Evolutionary conservation across 2,329 filamentous ascomycete species (phyloP), one percentile per base, ranked within the genome.

Genomic region (Ramularia collo-cygni): DNA sequence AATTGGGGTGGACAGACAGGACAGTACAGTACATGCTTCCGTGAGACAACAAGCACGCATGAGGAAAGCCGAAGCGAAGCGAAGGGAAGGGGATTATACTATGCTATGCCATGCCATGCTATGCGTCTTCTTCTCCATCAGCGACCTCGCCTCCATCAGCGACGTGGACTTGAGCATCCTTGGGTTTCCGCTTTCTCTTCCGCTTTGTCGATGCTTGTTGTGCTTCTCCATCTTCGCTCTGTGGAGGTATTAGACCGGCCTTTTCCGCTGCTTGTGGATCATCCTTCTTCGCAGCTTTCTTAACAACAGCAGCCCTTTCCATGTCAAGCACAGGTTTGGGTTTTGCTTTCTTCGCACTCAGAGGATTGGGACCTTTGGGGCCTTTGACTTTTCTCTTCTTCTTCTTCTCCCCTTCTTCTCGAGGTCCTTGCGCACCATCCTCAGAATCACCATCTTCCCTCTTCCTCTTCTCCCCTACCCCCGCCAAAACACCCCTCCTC

Each of bases 261-360:
- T 55, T 54, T 27, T 54, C 52, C 3, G 33, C 45, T 8, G 47
- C 50, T 34, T 57, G 54, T 2, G 52, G 49, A 37, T 59, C 54
- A n/a, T 40, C 37, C 47, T 58, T 60, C 26, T 41, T 36, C 10
- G 42, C 42, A 16, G 52, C 30, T 31, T 28, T 44, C 36, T 53
- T 48, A 4, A 37, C 40, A n/a, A 24, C 21, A 24, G 21, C 21
- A 6, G 21, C 21, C 21, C 21, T 24, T 44, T 46, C 47, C 34
- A 30, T 31, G 33, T 47, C 31, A 34, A 46, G 28, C 3, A 37
- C 26, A 43, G 40, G 43, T 62, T 58, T 58, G 16, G 76, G 77
- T 67, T 82, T 84, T 18, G 74, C 51, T 65, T 85, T 86, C 68
- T 82, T 83, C 37, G 83, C 70, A 36, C 80, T 75, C 38, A 87